Conservation (phyloP, 2,329 filamentous ascomycete genomes). For the Fusarium albosuccineum region DNA sequence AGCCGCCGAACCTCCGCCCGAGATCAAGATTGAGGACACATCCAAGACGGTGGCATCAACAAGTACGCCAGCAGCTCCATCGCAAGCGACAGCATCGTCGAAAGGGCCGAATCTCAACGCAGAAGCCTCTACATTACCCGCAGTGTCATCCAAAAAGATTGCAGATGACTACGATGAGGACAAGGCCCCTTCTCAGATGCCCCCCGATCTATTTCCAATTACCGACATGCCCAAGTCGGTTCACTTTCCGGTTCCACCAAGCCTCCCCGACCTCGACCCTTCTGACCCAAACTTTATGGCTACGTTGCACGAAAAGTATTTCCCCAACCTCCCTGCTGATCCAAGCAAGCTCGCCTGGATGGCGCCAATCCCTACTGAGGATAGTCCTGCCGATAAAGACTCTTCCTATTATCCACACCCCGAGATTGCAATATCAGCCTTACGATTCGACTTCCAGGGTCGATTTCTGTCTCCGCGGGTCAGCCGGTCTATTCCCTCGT, state of each 20-base stretch:
- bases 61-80: not conserved
- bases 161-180: conserved; percentile 57
- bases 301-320: conserved; percentile 92
- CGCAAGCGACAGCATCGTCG: conserved; percentile 9
- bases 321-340: conserved; percentile 87
- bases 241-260: conserved; percentile 72
- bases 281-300: conserved; percentile 84
- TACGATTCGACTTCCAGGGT: conserved; percentile 92
- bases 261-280: conserved; percentile 82
- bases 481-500: conserved; percentile 79
- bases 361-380: conserved; percentile 75
- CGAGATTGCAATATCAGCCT: conserved; percentile 77
- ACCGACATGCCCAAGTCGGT: conserved; percentile 57
- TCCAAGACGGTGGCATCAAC: conserved; percentile 23
- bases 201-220: conserved; percentile 59
- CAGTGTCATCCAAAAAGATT: conserved; percentile 45
- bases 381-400: conserved; percentile 74
- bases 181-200: conserved; percentile 56
- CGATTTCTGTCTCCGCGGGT: conserved; percentile 81
- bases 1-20: conserved; percentile 40
- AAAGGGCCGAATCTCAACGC: not conserved
- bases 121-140: not conserved
- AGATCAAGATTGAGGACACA: conserved; percentile 54
- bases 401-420: conserved; percentile 87
- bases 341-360: conserved; percentile 93